Evolutionary conservation across 2,329 filamentous ascomycete genomes (phyloP), one percentile per base, ranked within the genome.

Genomic region (Ceratocystis ficicola): DNA sequence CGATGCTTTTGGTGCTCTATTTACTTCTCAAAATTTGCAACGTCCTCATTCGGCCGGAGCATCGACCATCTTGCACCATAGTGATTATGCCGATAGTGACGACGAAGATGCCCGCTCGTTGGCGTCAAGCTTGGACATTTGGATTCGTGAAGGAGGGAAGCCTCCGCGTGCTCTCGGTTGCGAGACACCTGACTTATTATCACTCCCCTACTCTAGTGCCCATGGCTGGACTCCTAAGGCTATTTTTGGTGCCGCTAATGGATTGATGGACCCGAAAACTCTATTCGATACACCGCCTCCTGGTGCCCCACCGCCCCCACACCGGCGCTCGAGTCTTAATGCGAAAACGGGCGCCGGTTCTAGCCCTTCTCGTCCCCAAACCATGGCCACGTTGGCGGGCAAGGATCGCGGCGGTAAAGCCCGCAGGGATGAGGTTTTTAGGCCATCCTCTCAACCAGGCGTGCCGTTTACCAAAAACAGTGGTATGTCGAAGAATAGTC

Each of bases 131-230:
- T 76, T 81, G 4, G 83, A 85, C 65, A 81, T 82, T 28, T 85
- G 82, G 82, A 77, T 85, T 73, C 78, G 77, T 5, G 81, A 83
- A 71, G 81, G 80, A 64, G 72, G 77, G 41, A 79, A 79, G 60
- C 76, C 79, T 0, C 71, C 72, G 0, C 71, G 73, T 30, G 71
- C 72, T 0, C 71, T 70, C 0, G 71, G 71, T 0, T 70, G 71
- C 6, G 69, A 69, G 0, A 82, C 81, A 3, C 81, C 81, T 0
- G 82, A 84, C 66, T 73, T 84, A 1, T 84, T 84, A 67, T 75
- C 77, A 20, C 83, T 84, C 66, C 81, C 81, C 0, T 73, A 71
- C 5, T 71, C 74, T 0, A 66, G 69, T n/a, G 72, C 70, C 44
- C 71, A 72, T 17, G 75, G 76, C 8, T 84, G 82, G 82, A 76